Percentiles rank a stretch among this genome's conserved stretches.
These are phyloP conservation scores for Flaveria bidentis DNA, from an alignment of 129 eudicot genomes.

Conservation along the genomic window DNA sequence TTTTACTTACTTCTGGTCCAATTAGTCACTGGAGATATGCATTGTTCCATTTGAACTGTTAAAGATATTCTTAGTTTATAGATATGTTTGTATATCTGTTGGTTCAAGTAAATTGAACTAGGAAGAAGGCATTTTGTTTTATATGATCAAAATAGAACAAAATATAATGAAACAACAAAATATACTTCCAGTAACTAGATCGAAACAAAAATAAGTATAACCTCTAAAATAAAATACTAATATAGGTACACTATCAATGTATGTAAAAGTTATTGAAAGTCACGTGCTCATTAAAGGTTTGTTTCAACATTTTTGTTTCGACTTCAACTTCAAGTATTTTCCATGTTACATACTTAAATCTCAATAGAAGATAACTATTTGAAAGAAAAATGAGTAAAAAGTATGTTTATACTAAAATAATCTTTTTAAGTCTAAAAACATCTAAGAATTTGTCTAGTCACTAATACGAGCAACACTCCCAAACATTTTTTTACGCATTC, in stretches of 20 bases:
- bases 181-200: not conserved
- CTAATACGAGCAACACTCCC: no score
- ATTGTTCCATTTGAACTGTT: not conserved
- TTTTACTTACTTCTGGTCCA: not conserved
- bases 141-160: no score
- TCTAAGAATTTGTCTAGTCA: no score
- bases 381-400: not conserved
- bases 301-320: not conserved
- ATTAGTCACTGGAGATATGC: not conserved
- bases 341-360: not conserved
- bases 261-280: slow-evolving; percentile 7
- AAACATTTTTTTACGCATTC: no score
- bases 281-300: slow-evolving; percentile 3
- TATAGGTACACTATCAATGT: not conserved
- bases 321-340: not conserved
- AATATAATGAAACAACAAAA: no score
- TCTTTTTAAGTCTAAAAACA: no score
- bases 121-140: no score
- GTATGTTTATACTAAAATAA: no score
- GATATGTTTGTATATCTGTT: not conserved
- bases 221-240: no score
- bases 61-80: not conserved
- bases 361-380: not conserved
- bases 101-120: not conserved
- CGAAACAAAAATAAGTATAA: no score